Evolutionary conservation across 2,329 filamentous ascomycete genomes (phyloP).

Genomic region (Hymenoscyphus fructigenus): DNA sequence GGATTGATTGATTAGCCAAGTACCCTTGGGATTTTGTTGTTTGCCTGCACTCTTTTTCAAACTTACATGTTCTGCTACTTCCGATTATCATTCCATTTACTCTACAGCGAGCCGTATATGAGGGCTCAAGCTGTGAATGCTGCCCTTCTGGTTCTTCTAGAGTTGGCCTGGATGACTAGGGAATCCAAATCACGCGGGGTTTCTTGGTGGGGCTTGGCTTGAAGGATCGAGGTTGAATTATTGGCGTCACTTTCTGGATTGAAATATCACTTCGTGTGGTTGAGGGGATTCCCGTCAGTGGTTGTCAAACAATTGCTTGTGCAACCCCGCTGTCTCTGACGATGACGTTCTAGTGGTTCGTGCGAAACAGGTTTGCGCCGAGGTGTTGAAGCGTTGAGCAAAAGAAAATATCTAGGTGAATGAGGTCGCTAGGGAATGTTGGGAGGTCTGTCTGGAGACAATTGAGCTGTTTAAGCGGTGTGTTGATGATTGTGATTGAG

Average conservation of each 20-base stretch:
- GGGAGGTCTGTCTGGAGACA: neutral
- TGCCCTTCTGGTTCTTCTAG: neutral
- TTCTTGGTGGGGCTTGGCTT: neutral
- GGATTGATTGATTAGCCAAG: neutral
- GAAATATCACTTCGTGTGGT: neutral
- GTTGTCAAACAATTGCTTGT: slow-evolving; percentile 3
- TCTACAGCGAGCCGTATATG: neutral
- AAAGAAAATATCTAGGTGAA: neutral
- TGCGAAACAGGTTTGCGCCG: slow-evolving; percentile 15
- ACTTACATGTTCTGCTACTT: neutral
- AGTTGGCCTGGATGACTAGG: neutral
- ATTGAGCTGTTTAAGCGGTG: neutral
- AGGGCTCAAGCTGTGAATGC: neutral
- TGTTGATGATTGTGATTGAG: neutral
- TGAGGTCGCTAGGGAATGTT: neutral
- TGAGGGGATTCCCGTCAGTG: neutral
- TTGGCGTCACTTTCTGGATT: neutral
- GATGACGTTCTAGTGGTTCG: slow-evolving; percentile 16
- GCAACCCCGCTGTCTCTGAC: slow-evolving; percentile 12
- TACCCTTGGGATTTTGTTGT: neutral
- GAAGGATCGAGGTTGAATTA: neutral
- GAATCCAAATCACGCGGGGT: neutral
- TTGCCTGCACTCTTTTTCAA: neutral
- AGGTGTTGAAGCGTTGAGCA: slow-evolving; percentile 9
- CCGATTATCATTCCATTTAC: neutral